These are phyloP conservation scores for Auricularia sp. DNA, from an alignment of 768 basidiomycete species.

Conservation along the genomic window DNA sequence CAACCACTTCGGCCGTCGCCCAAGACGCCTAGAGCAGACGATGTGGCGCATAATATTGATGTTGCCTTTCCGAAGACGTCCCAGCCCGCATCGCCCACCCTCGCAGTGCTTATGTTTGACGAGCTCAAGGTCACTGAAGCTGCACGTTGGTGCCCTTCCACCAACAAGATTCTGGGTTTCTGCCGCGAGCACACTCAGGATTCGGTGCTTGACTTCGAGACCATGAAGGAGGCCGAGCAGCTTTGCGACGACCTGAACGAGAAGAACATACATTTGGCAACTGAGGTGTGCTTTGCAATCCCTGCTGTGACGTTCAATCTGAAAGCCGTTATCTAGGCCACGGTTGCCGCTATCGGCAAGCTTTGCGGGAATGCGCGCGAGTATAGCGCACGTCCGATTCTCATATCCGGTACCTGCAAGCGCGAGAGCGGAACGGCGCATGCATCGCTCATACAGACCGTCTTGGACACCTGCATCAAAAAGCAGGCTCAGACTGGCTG, in stretches of 20 bases:
- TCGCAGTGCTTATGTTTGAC: constrained; percentile 14
- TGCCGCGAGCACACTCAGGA: constrained; percentile 16
- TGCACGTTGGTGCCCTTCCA: constrained; percentile 12
- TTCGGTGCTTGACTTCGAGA: constrained; percentile 10
- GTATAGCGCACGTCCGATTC: constrained; percentile 14
- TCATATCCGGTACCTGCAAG: constrained; percentile 20
- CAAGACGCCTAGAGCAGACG: background rate
- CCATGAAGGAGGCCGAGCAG: constrained; percentile 6
- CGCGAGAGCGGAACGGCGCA: constrained; percentile 14
- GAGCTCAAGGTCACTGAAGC: constrained; percentile 14
- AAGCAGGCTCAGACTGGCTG: constrained; percentile 1
- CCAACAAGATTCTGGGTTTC: constrained; percentile 15
- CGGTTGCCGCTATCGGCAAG: background rate
- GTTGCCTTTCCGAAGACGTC: background rate
- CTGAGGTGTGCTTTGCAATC: constrained; percentile 6
- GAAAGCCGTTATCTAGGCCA: constrained; percentile 10
- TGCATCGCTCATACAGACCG: constrained; percentile 11
- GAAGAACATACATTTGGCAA: constrained; percentile 5
- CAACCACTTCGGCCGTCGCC: background rate
- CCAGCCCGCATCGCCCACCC: too few species aligned
- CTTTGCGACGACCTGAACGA: constrained; percentile 4
- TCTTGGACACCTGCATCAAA: constrained; percentile 7
- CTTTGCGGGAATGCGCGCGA: background rate
- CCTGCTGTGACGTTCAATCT: background rate
- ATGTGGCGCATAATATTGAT: background rate